A percentile compares a stretch with the other conserved stretches of the same genome.
phyloP scores from a whole-genome alignment of 345 rosid species.

The Raphanus sativus region DNA sequence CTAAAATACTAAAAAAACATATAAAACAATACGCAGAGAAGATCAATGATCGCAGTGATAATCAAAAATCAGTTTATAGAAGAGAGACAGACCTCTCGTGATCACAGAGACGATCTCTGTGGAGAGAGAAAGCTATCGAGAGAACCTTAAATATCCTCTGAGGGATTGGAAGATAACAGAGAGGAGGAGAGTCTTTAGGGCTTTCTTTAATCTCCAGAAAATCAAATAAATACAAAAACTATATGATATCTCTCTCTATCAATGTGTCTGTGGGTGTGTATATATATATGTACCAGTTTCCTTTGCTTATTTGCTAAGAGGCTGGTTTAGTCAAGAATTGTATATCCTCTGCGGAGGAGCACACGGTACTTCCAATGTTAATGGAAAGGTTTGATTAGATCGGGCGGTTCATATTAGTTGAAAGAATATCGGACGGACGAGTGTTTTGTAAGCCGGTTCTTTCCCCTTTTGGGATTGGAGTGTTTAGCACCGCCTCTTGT shows the following conservation, averaged over 20 bases:
- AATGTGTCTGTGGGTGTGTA: background rate
- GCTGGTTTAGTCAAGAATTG: slow-evolving; percentile 8
- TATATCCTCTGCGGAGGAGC: slow-evolving; percentile 13
- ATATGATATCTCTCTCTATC: background rate
- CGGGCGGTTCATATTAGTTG: slow-evolving; percentile 1
- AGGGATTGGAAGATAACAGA: slow-evolving; percentile 9
- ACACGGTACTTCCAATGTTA: background rate
- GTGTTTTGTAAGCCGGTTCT: background rate
- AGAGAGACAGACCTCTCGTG: background rate
- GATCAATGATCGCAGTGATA: slow-evolving; percentile 29
- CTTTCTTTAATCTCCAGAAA: slow-evolving; percentile 15
- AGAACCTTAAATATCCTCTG: slow-evolving; percentile 3
- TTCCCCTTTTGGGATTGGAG: slow-evolving; percentile 17
- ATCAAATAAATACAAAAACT: slow-evolving; percentile 4
- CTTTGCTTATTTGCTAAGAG: slow-evolving; percentile 36
- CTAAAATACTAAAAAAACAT: background rate
- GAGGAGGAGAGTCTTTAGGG: slow-evolving; percentile 31
- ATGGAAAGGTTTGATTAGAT: background rate
- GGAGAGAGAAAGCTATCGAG: background rate
- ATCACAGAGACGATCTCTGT: slow-evolving; percentile 15
- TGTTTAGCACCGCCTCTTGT: slow-evolving; percentile 36
- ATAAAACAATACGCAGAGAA: background rate
- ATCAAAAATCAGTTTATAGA: background rate
- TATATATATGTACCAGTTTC: background rate
- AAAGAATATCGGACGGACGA: slow-evolving; percentile 4